phyloP scores from a whole-genome alignment of 768 basidiomycete species.

The Kwoniella mangroviensis region DNA sequence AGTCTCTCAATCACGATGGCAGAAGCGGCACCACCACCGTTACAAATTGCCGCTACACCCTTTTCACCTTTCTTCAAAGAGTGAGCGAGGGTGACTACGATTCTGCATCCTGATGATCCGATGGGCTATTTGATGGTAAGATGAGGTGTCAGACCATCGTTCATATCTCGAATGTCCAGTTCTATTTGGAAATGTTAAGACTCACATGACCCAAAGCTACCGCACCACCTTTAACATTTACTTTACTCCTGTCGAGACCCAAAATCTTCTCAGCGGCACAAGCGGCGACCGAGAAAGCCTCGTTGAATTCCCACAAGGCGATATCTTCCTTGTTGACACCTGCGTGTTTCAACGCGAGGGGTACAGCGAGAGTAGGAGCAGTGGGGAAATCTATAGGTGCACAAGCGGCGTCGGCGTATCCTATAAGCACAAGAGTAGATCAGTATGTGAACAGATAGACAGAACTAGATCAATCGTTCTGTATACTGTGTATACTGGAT shows the following conservation, averaged over 20 bases:
- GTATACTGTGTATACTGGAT: neutral
- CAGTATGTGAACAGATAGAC: constrained; percentile 10
- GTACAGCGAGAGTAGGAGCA: constrained; percentile 90
- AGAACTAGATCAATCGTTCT: too few species aligned
- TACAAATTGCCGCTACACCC: constrained; percentile 95
- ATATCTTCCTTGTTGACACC: constrained; percentile 82
- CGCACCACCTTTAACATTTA: constrained; percentile 85
- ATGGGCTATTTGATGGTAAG: constrained; percentile 74
- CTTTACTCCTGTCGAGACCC: constrained; percentile 79
- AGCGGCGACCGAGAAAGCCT: constrained; percentile 95
- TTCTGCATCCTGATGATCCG: constrained; percentile 92
- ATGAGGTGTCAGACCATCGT: constrained; percentile 27
- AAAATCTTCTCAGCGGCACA: constrained; percentile 87
- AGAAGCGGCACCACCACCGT: constrained; percentile 71
- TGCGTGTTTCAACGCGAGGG: constrained; percentile 82
- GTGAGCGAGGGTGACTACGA: constrained; percentile 89
- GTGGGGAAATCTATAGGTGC: constrained; percentile 96
- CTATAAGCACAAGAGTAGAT: constrained; percentile 59
- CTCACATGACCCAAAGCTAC: constrained; percentile 77
- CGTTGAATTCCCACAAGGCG: constrained; percentile 92
- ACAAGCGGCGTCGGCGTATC: constrained; percentile 94
- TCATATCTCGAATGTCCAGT: neutral
- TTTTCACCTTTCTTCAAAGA: constrained; percentile 90
- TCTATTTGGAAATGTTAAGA: neutral
- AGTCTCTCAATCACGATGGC: constrained; percentile 29